These are phyloP conservation scores for Fusarium siculi DNA, from an alignment of 2,329 filamentous ascomycete species.

Conservation along the genomic window DNA sequence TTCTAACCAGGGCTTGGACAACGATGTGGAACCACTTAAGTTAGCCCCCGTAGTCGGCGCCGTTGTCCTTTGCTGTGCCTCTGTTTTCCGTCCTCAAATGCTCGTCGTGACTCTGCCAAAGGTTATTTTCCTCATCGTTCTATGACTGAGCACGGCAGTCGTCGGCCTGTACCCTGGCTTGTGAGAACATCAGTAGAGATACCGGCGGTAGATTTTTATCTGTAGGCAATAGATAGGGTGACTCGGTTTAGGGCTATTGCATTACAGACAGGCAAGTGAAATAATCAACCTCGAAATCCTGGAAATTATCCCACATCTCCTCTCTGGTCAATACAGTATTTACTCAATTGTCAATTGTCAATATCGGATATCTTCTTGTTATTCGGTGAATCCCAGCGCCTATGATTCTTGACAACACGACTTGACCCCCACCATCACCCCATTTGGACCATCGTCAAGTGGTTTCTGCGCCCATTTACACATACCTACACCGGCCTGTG, in stretches of 20 bases:
- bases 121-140: conserved; percentile 4
- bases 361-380: conserved; percentile 18
- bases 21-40: conserved; percentile 20
- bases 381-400: background rate
- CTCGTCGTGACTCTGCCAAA: conserved; percentile 1
- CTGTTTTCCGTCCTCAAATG: conserved; percentile 25
- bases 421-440: conserved; percentile 44
- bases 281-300: background rate
- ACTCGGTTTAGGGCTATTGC: conserved; percentile 27
- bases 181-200: background rate
- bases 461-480: conserved; percentile 28
- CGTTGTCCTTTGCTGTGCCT: conserved; percentile 25
- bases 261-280: conserved; percentile 3
- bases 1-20: conserved; percentile 16
- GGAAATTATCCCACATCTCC: conserved; percentile 7
- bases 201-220: background rate
- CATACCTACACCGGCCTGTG: conserved; percentile 13
- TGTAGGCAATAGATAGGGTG: background rate
- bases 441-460: conserved; percentile 32
- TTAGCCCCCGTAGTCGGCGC: conserved; percentile 37
- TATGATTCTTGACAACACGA: conserved; percentile 41
- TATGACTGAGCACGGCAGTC: conserved; percentile 29
- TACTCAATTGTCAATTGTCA: conserved; percentile 27
- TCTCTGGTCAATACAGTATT: conserved; percentile 5
- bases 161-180: conserved; percentile 22